Percentiles rank a stretch among this genome's conserved stretches.
Conservation (phyloP, 225 moss, liverwort and hornwort species). For the Pseudisothecium myosuroides region DNA sequence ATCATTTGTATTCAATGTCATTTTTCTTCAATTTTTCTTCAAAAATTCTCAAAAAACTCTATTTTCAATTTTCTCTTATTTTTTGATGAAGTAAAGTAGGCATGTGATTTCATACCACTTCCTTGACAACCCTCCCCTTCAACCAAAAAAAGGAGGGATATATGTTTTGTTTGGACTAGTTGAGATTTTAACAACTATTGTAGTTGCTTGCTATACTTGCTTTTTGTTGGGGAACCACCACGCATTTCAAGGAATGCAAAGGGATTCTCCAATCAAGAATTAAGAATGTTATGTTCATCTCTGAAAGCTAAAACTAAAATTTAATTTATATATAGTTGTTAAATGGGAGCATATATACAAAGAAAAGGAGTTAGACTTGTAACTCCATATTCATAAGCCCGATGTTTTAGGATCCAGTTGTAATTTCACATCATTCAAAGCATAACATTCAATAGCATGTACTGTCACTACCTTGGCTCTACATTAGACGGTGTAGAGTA, state of each 20-base stretch:
- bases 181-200: not conserved
- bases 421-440: not conserved
- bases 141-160: not conserved
- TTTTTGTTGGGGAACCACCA: not conserved
- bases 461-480: too few relatives aligned
- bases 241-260: too few relatives aligned
- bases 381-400: rapidly evolving
- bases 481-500: too few relatives aligned
- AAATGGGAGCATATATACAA: not conserved
- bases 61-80: not conserved
- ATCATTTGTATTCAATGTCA: not conserved
- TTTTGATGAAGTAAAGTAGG: not conserved
- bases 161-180: not conserved
- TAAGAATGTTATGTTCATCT: not conserved
- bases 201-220: rapidly evolving
- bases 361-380: not conserved
- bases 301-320: not conserved
- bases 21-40: not conserved
- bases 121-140: not conserved
- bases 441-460: not conserved
- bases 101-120: not conserved
- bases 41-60: not conserved
- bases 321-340: not conserved
- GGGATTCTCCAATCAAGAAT: not conserved
- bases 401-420: rapidly evolving